phyloP scores from a whole-genome alignment of 371 early-diverging fungal genomes.

The Rhizopus arrhizus region DNA sequence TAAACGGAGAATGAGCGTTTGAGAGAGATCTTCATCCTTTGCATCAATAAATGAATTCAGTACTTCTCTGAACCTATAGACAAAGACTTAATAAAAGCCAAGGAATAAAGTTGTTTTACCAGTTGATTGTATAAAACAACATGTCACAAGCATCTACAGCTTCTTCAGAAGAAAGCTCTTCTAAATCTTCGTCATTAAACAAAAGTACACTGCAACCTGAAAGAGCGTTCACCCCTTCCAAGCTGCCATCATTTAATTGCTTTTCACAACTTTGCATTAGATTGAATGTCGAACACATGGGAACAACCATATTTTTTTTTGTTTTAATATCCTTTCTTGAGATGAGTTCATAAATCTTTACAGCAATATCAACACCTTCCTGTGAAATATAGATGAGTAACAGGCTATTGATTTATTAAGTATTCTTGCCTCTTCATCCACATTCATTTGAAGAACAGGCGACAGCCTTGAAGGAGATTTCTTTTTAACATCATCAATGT shows the following conservation, averaged over 20 bases:
- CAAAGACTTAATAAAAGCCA: slow-evolving; percentile 1
- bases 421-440: slow-evolving; percentile 50
- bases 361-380: slow-evolving; percentile 15
- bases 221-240: slow-evolving; percentile 74
- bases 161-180: slow-evolving; percentile 28
- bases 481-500: slow-evolving; percentile 10
- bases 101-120: slow-evolving; percentile 35
- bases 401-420: not conserved
- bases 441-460: slow-evolving; percentile 44
- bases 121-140: slow-evolving; percentile 61
- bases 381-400: not conserved
- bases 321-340: slow-evolving; percentile 27
- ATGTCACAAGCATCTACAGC: slow-evolving; percentile 49
- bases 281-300: slow-evolving; percentile 72
- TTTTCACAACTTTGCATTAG: slow-evolving; percentile 77
- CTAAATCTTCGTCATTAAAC: slow-evolving; percentile 32
- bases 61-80: slow-evolving; percentile 71
- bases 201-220: slow-evolving; percentile 69
- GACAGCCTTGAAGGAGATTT: slow-evolving; percentile 14
- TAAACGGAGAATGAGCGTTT: slow-evolving; percentile 32
- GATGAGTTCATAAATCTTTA: slow-evolving; percentile 23
- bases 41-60: slow-evolving; percentile 67
- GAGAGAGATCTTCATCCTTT: slow-evolving; percentile 40
- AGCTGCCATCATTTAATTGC: slow-evolving; percentile 50
- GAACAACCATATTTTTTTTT: slow-evolving; percentile 45